phyloP scores from a whole-genome alignment of 1,139 yeast species.

The Lodderomyces margitis region DNA sequence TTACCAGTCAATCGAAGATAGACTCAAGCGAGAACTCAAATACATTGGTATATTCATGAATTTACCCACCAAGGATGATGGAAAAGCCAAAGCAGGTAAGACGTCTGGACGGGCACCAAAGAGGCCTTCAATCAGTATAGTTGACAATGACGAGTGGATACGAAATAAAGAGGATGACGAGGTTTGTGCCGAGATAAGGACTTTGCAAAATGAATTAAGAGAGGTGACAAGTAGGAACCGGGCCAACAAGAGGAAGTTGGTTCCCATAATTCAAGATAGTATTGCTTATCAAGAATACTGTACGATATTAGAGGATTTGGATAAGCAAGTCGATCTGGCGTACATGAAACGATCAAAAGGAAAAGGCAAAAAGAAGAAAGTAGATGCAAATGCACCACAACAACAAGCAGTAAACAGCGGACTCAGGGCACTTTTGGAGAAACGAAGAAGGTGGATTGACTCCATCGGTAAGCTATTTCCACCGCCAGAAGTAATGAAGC shows the following conservation, averaged over 20 bases:
- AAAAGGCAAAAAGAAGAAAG: conserved; percentile 78
- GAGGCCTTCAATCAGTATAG: conserved; percentile 30
- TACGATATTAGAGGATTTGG: conserved; percentile 87
- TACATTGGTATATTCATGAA: conserved; percentile 90
- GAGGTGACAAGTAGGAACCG: conserved; percentile 63
- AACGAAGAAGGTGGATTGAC: conserved; percentile 83
- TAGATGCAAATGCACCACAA: conserved; percentile 37
- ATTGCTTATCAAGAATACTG: conserved; percentile 94
- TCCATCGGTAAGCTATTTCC: conserved; percentile 84
- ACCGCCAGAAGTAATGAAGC: conserved; percentile 66
- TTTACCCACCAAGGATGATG: conserved; percentile 32
- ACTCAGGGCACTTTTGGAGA: conserved; percentile 74
- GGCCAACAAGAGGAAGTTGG: conserved; percentile 60
- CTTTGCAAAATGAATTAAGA: conserved; percentile 66
- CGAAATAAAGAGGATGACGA: conserved; percentile 90
- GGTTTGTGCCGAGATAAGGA: conserved; percentile 78
- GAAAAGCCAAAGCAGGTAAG: conserved; percentile 20
- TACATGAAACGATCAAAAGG: conserved; percentile 80
- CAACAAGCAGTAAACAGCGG: conserved; percentile 71
- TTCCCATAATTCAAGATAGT: conserved; percentile 82
- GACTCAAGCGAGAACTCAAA: conserved; percentile 81
- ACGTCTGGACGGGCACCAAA: conserved; percentile 21
- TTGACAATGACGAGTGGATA: conserved; percentile 74
- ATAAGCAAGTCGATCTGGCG: conserved; percentile 95
- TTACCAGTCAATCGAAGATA: conserved; percentile 79